A percentile compares a stretch with the other conserved stretches of the same genome.
phyloP scores from a whole-genome alignment of 441 rosid species.

The Adansonia rubrostipa region DNA sequence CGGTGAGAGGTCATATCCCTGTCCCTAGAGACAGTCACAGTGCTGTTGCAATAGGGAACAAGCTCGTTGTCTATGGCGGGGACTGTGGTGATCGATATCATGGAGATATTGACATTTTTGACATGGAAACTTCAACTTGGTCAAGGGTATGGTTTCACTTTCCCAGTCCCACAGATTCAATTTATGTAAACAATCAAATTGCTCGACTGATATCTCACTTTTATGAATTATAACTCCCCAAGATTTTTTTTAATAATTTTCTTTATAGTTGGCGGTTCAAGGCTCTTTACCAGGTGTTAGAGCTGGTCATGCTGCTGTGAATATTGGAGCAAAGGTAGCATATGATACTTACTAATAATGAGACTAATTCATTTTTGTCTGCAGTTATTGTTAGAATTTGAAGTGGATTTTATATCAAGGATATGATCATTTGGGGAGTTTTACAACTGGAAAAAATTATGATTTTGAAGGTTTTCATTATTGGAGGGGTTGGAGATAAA shows the following conservation, averaged over 20 bases:
- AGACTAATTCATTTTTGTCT: not conserved
- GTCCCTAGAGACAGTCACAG: conserved; percentile 78
- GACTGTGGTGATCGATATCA: conserved; percentile 72
- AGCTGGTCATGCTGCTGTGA: conserved; percentile 77
- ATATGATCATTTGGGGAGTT: not conserved
- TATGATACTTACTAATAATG: not conserved
- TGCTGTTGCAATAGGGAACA: conserved; percentile 53
- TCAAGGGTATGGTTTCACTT: conserved; percentile 48
- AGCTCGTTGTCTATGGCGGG: conserved; percentile 67
- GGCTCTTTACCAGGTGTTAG: conserved; percentile 65
- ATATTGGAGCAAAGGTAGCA: conserved; percentile 60
- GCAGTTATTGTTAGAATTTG: conserved; percentile 2
- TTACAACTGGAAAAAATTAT: not conserved
- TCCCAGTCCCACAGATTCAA: not conserved
- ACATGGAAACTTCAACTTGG: conserved; percentile 59
- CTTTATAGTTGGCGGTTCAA: conserved; percentile 50
- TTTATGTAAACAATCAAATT: conserved; percentile 17
- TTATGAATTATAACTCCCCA: not conserved
- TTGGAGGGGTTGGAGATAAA: conserved; percentile 79
- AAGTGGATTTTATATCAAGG: not conserved
- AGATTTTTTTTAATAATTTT: not conserved
- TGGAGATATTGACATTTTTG: conserved; percentile 67
- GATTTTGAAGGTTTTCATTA: conserved; percentile 55
- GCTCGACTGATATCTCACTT: not conserved
- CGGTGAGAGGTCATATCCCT: conserved; percentile 57